Evolutionary conservation across 305 asterid species (phyloP), one percentile per base, ranked within the genome.

Genomic region (Solanum hybrid): DNA sequence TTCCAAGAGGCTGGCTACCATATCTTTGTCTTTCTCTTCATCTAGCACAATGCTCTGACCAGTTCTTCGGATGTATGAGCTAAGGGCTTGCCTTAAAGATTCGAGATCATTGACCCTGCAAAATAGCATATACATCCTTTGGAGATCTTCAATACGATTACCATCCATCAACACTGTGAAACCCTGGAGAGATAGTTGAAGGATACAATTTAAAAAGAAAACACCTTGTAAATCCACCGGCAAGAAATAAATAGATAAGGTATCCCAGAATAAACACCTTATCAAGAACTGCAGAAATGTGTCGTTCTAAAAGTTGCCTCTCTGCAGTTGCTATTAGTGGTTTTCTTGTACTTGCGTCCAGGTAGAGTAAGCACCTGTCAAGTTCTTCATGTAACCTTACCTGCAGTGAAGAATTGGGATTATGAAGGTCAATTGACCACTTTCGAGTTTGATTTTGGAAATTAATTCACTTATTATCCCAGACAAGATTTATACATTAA

Each of bases 11-110:
- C 94, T 92, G 81, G 96, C 93, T 70, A 98, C 99, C 99, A 98
- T 97, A 89, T 98, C 99, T 93, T 94, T 98, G 93, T 98, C 99
- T 93, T 98, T 98, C 92, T 98, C 99, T 90, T 98, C 99, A 92
- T 98, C 99, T 95, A 95, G 92, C 89, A 98, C 99, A 89, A 95
- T 94, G 90, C 95, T 93, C 91, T 97, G 99, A 84, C 99, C 99
- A 76, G 99, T 94, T 93, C 87, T 93, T 88, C 99, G 95, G 85
- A 97, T 97, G 90, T 97, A 98, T 89, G 94, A 95, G 92, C 92
- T 95, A 88, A 98, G 97, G 38, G 98, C 95, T 89, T 92, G 98
- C 92, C 96, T 93, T 91, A 97, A 90, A 65, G 96, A 95, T 93
- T 98, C 99, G 26, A 97, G 98, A 90, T 97, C 95, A 91, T 95